Conservation (phyloP, 2,329 filamentous ascomycete species). For the Colletotrichum sp. region DNA sequence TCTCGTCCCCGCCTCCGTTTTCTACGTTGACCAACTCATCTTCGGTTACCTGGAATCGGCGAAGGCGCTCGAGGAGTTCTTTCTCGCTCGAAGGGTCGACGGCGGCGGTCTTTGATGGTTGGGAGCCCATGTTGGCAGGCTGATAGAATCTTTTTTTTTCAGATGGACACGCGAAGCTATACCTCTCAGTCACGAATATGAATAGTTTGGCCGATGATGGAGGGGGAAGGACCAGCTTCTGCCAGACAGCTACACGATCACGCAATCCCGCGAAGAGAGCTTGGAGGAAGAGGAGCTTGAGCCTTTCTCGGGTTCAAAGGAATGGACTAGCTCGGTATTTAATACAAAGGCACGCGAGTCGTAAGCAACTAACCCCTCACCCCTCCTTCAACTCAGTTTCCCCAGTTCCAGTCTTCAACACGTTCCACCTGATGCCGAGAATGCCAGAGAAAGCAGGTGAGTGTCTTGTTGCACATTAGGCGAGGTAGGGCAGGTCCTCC, state of each 20-base stretch:
- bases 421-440: slow-evolving; percentile 12
- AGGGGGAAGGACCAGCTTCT: not conserved
- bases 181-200: not conserved
- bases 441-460: not conserved
- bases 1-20: slow-evolving; percentile 52
- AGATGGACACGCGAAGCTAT: not conserved
- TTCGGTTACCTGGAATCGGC: slow-evolving; percentile 51
- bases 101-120: slow-evolving; percentile 43
- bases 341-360: slow-evolving; percentile 5
- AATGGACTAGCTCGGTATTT: not conserved
- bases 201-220: not conserved
- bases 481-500: not conserved
- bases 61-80: slow-evolving; percentile 48
- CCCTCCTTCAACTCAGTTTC: not conserved
- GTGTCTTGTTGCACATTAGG: not conserved
- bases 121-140: slow-evolving; percentile 43
- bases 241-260: not conserved
- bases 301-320: not conserved
- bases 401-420: not conserved
- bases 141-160: not conserved
- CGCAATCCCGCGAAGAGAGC: not conserved
- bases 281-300: not conserved
- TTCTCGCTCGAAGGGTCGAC: slow-evolving; percentile 41
- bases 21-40: slow-evolving; percentile 60
- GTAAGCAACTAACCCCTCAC: not conserved